Evolutionary conservation across 345 rosid genomes (phyloP).

Genomic region (Sonneratia caseolaris): DNA sequence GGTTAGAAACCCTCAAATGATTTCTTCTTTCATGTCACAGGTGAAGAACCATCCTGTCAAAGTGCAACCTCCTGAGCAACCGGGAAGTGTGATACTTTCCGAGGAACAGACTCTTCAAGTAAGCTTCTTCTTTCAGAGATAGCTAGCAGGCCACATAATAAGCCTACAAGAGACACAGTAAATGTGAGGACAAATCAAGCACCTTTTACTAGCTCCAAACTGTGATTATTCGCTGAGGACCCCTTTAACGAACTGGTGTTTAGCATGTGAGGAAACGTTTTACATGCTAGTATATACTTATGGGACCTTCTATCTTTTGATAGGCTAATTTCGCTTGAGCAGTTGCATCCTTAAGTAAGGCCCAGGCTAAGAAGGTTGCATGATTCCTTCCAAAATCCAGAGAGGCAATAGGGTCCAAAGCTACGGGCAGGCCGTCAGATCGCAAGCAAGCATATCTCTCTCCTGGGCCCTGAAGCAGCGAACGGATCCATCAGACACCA

Average conservation of each 20-base stretch:
- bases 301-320: not conserved
- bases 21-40: constrained; percentile 18
- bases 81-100: constrained; percentile 86
- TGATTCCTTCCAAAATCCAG: constrained; percentile 92
- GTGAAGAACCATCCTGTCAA: constrained; percentile 93
- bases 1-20: not conserved
- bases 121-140: constrained; percentile 4
- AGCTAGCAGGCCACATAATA: no score
- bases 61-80: constrained; percentile 62
- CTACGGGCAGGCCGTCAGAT: constrained; percentile 93
- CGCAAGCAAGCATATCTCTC: constrained; percentile 88
- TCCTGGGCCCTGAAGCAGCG: constrained; percentile 82
- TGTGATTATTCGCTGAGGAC: no score
- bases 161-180: no score
- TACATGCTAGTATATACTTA: not conserved
- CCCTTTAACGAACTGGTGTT: not conserved
- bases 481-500: constrained; percentile 54
- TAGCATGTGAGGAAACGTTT: not conserved
- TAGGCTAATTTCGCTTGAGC: constrained; percentile 94
- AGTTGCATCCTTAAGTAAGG: constrained; percentile 82
- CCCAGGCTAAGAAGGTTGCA: constrained; percentile 83
- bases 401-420: constrained; percentile 99
- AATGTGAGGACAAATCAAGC: no score
- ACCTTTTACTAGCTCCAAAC: no score
- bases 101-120: constrained; percentile 85